Percentiles rank a stretch among this genome's conserved stretches.
Conservation (phyloP, 352 stramenopile genomes). For the Chrysophaeum taylorii region DNA sequence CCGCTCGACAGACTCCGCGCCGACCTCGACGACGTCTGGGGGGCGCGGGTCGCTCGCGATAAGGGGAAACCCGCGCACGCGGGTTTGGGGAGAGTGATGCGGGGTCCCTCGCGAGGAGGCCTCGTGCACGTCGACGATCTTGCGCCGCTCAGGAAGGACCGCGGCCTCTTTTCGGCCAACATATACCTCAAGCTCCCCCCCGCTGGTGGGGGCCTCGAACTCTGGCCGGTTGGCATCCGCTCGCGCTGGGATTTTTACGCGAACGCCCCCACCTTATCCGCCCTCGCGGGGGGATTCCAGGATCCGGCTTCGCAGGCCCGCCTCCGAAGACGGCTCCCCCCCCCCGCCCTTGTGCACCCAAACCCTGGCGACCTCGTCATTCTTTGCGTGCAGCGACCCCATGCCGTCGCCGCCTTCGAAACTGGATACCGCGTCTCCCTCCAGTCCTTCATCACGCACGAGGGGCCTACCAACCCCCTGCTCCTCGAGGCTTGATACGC, state of each 20-base stretch:
- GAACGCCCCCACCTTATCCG: constrained; percentile 34
- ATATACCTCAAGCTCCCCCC: constrained; percentile 59
- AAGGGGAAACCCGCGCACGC: constrained; percentile 40
- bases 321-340: constrained; percentile 44
- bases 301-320: constrained; percentile 49
- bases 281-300: constrained; percentile 48
- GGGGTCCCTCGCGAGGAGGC: constrained; percentile 52
- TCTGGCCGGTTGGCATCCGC: constrained; percentile 56
- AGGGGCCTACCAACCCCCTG: background rate
- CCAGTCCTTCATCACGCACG: constrained; percentile 31
- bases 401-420: constrained; percentile 59
- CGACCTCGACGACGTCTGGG: constrained; percentile 61
- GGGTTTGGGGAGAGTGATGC: constrained; percentile 58
- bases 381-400: constrained; percentile 54
- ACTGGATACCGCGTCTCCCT: constrained; percentile 30
- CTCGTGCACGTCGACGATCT: constrained; percentile 69
- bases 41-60: constrained; percentile 16
- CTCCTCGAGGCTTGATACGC: background rate
- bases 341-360: constrained; percentile 42
- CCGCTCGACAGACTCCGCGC: constrained; percentile 57
- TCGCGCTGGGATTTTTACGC: constrained; percentile 60
- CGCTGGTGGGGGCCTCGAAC: constrained; percentile 45
- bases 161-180: constrained; percentile 63
- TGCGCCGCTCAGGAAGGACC: constrained; percentile 35
- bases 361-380: constrained; percentile 59